Evolutionary conservation across 1,139 yeast species (phyloP), one percentile per base, ranked within the genome.

Genomic region (Protomyces lactucae-debilis): DNA sequence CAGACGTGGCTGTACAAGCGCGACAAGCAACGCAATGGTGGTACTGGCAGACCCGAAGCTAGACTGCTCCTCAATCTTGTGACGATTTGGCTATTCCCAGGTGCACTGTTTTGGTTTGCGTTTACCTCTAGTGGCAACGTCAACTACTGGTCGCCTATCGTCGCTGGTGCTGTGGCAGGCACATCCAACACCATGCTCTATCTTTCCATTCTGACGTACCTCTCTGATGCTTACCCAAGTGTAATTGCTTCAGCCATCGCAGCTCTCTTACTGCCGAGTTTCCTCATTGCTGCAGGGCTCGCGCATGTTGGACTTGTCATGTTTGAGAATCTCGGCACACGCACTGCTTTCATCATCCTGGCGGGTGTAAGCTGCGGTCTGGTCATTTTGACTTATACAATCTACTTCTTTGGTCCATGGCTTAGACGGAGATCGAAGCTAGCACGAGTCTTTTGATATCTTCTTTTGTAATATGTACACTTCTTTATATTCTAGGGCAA

Each of bases 161-260:
- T 68, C 18, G 66, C 70, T 18, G 70, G 71, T n/a, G 60, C 60
- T 25, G 64, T 61, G 25, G 61, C 67, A 35, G 71, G 70, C 10
- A 63, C 67, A 23, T 63, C 65, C 23, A 60, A 67, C 28, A 55
- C 69, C 12, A 28, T 60, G n/a, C 65, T 69, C 23, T 69, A 78
- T 79, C 68, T 80, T 74, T 73, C 80, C 74, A 72, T 77, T 71
- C 71, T 84, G 69, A 76, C 78, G 57, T 84, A 84, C 69, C 76
- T 84, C 45, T 81, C 81, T 10, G 83, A 82, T 71, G 80, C 84
- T 0, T 85, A 83, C 71, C 75, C 79, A 51, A 73, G 75, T 10
- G 81, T 79, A 66, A 83, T 87, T 23, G 91, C 91, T 0, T 83
- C 87, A 14, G 88, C 87, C 0, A 76, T 86, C 74, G 90, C 89